phyloP scores from a whole-genome alignment of 441 rosid species.

The Mallotus repandus region DNA sequence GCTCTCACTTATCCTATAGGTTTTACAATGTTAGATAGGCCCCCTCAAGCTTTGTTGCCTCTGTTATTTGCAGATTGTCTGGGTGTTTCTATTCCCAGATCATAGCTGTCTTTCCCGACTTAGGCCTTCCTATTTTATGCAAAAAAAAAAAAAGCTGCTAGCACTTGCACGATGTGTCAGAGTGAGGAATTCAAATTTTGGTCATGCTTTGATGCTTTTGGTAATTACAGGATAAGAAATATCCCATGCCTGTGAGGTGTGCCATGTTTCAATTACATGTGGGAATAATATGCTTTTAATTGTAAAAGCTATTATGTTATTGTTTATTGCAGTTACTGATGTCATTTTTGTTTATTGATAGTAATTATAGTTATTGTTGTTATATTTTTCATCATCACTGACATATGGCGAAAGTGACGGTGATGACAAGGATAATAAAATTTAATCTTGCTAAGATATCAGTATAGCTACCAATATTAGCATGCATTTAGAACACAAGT shows the following conservation, averaged over 20 bases:
- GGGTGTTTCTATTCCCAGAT: no score
- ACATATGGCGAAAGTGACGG: neutral
- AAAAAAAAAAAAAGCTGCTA: no score
- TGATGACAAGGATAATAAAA: neutral
- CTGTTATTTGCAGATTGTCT: no score
- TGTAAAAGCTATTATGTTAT: neutral
- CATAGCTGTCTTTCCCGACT: no score
- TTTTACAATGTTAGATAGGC: no score
- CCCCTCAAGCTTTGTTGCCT: no score
- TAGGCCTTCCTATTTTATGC: no score
- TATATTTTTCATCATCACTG: neutral
- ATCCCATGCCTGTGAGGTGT: slow-evolving; percentile 98
- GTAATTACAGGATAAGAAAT: slow-evolving; percentile 97
- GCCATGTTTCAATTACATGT: slow-evolving; percentile 5
- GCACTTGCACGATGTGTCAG: no score
- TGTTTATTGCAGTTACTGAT: neutral
- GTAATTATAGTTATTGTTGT: neutral
- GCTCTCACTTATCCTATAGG: no score
- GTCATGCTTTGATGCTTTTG: slow-evolving; percentile 97
- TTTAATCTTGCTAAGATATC: neutral
- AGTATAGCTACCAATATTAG: neutral
- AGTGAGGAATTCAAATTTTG: no score
- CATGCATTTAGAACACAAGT: neutral
- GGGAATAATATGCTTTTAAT: neutral
- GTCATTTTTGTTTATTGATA: neutral